A percentile compares a stretch with the other conserved stretches of the same genome.
Conservation (phyloP, 2,329 filamentous ascomycete species). For the Calonectria hongkongensis region DNA sequence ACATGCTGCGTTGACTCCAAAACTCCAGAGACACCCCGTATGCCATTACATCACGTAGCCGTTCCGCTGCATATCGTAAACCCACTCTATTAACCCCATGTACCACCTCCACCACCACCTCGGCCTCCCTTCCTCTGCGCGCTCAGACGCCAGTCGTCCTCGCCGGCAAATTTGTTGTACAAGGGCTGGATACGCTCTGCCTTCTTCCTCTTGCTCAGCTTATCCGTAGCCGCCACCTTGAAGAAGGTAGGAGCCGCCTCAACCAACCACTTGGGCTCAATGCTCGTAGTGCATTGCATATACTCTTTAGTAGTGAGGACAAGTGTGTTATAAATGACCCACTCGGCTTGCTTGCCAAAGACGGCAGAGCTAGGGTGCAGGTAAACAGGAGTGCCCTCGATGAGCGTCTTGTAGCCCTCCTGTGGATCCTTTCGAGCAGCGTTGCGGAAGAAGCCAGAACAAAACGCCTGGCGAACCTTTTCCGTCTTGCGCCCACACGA, state of each 20-base stretch:
- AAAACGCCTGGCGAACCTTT: slow-evolving; percentile 91
- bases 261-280: slow-evolving; percentile 95
- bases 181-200: slow-evolving; percentile 96
- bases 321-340: slow-evolving; percentile 94
- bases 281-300: slow-evolving; percentile 94
- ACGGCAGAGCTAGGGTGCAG: slow-evolving; percentile 93
- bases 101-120: slow-evolving; percentile 90
- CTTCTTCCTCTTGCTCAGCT: slow-evolving; percentile 92
- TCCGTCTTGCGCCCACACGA: slow-evolving; percentile 92
- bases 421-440: slow-evolving; percentile 95
- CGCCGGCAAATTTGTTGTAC: slow-evolving; percentile 92
- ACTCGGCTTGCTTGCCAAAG: slow-evolving; percentile 96
- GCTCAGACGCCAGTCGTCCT: slow-evolving; percentile 96
- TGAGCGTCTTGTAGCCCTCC: slow-evolving; percentile 98
- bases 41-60: not conserved
- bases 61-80: not conserved
- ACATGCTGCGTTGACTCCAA: slow-evolving; percentile 12
- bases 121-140: slow-evolving; percentile 90
- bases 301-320: slow-evolving; percentile 98
- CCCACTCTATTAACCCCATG: slow-evolving; percentile 81
- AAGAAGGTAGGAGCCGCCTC: slow-evolving; percentile 99
- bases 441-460: slow-evolving; percentile 96
- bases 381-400: slow-evolving; percentile 95
- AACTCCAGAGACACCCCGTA: slow-evolving; percentile 11
- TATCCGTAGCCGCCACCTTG: slow-evolving; percentile 93